Conservation (phyloP, 192 early-diverging fungal species). For the Lobulomyces angularis region DNA sequence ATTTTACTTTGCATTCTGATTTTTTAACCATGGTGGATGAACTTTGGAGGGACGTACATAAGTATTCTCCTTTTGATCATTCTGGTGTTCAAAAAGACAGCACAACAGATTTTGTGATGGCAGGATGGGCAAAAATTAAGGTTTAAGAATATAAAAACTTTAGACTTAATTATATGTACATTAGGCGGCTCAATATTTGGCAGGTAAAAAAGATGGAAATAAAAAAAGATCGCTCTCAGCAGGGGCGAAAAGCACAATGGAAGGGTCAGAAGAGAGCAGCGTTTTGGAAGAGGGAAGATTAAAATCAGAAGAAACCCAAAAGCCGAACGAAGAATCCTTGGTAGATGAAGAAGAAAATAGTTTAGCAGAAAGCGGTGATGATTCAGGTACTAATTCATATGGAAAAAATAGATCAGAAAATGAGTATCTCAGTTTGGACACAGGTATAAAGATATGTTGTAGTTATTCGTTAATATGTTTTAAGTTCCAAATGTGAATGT, state of each 20-base stretch:
- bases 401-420: constrained; percentile 15
- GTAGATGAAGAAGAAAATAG: neutral
- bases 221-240: too few species aligned
- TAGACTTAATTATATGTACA: too few species aligned
- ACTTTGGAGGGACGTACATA: constrained; percentile 30
- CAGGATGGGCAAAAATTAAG: constrained; percentile 32
- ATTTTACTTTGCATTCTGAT: constrained; percentile 11
- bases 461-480: too few species aligned
- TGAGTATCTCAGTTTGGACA: constrained; percentile 29
- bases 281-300: too few species aligned
- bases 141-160: constrained; percentile 34
- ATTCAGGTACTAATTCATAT: constrained; percentile 1
- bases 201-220: too few species aligned
- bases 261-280: too few species aligned
- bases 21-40: constrained; percentile 30
- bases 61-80: constrained; percentile 5
- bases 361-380: neutral
- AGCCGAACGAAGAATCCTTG: too few species aligned
- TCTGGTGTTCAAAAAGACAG: constrained; percentile 4
- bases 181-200: too few species aligned
- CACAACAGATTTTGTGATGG: constrained; percentile 33
- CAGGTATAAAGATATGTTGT: too few species aligned
- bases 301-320: too few species aligned
- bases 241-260: too few species aligned
- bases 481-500: constrained; percentile 33